Base-by-base conservation (phyloP, 805 yeast genomes). In the Teunomyces cretensis region DNA sequence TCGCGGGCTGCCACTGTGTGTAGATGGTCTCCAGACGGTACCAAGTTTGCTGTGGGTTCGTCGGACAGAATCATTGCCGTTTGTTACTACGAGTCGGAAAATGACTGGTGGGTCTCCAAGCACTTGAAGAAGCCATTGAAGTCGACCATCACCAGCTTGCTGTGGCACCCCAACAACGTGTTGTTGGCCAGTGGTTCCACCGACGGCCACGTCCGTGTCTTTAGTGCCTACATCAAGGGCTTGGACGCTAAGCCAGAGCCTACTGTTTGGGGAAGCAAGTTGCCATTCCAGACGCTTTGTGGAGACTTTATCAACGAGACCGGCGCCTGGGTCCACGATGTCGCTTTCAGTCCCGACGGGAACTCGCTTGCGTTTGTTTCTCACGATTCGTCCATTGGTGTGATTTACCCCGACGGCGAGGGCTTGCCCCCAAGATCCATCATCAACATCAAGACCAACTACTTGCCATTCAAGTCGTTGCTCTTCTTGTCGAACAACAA, bases 21-120 rank as follows among this genome's bases (percentile, higher is more conserved):
- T 42, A 79, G 82, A 55, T 94, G 99, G 99, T 86, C 96, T 8
- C 97, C 98, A 15, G 81, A 79, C 55, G 98, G 97, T n/a, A 72
- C 71, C 60, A 94, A 94, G 72, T 94, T 94, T 68, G 99, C 99
- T 1, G 98, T 92, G 39, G 99, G 97, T 0, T 87, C 96, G 2
- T 89, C 96, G 39, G 97, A 96, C 37, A 76, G 98, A 48, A 86
- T 87, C 51, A 84, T 94, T 66, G 97, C 98, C 8, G 87, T 94
- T 41, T 94, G 99, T 72, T 94, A 91, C 70, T 94, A 86, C 64
- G 99, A 94, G 69, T 86, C 77, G 50, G 97, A 90, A 58, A 94
- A 92, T 65, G 96, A 94, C 64, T 94, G 99, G 99, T 94, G 99
- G 99, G 91, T 94, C 42, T 88, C 98, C 11, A 92, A 92, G 68